Evolutionary conservation across 257 asterid species (phyloP), one percentile per base, ranked within the genome.

Genomic region (Echites panduratus): DNA sequence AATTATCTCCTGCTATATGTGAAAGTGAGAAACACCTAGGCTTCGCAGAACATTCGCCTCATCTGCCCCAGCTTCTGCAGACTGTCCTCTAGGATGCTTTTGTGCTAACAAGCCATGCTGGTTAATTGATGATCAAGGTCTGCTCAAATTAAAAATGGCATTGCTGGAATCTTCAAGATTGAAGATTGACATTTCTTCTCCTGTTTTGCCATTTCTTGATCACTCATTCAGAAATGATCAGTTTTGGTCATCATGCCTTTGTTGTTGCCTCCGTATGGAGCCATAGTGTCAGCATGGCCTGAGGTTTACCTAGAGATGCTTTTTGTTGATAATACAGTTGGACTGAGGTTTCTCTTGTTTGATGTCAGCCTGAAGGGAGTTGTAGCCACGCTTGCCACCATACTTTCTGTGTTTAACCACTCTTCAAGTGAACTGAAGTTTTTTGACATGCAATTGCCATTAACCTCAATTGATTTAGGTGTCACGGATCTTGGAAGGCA

Each of bases 321-420:
- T 80, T 85, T 92, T 70, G 82, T 95, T 70, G 99, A 95, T 78
- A 88, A 80, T 75, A 75, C 78, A 75, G 81, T 79, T 78, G 99
- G 99, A 76, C 82, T 92, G 89, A 90, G 89, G 79, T 82, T 80
- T 77, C 82, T 90, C 68, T 79, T 83, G 76, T 85, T 83, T 71
- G 98, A 90, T 76, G 93, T 98, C 62, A 81, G 86, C 87, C 76
- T 95, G 85, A 83, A 83, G 79, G 87, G 82, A 73, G 96, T 92
- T 71, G 75, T 92, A 73, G 79, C 85, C 77, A 81, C 88, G 71
- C 78, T 92, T 79, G 84, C 90, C 80, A 73, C 77, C 66, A 85
- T 92, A 75, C 84, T 90, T 81, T 77, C 80, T 49, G 87, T 82
- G 68, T 90, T 92, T 75, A 73, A 78, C 86, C 85, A 83, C 73